Percentiles rank a stretch among this genome's conserved stretches.
These are phyloP conservation scores for Mortierella polycephala DNA, from an alignment of 371 early-diverging fungal species.

Conservation along the genomic window DNA sequence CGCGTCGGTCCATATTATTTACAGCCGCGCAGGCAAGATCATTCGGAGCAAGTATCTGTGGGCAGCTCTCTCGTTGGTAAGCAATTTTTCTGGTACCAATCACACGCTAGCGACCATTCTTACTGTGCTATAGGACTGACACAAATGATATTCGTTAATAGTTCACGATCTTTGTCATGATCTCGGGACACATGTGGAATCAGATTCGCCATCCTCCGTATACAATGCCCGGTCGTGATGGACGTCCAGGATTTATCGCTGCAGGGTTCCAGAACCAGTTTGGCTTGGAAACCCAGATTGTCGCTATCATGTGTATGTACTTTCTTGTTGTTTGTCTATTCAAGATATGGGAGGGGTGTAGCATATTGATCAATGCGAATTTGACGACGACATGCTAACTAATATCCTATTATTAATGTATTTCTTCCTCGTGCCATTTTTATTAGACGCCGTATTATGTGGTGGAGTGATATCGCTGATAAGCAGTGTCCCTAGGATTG, in stretches of 20 bases:
- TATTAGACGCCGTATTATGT: slow-evolving; percentile 30
- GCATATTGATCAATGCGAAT: no score
- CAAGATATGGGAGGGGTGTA: not conserved
- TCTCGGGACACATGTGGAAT: slow-evolving; percentile 91
- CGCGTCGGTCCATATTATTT: slow-evolving; percentile 57
- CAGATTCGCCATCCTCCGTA: slow-evolving; percentile 84
- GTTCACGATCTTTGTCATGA: slow-evolving; percentile 75
- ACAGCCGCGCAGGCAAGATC: slow-evolving; percentile 60
- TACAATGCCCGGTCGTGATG: slow-evolving; percentile 64
- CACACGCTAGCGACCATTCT: no score
- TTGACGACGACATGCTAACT: not conserved
- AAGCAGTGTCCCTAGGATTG: slow-evolving; percentile 55
- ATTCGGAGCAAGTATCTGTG: slow-evolving; percentile 69
- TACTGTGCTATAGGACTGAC: no score
- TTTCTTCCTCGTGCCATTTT: not conserved
- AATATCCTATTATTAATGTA: not conserved
- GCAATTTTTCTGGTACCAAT: not conserved
- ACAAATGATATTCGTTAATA: slow-evolving; percentile 14
- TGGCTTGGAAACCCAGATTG: slow-evolving; percentile 81
- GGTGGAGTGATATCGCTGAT: slow-evolving; percentile 26
- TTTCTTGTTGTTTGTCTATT: not conserved
- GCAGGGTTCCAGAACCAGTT: slow-evolving; percentile 78
- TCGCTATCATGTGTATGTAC: slow-evolving; percentile 77
- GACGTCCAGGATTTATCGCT: slow-evolving; percentile 72
- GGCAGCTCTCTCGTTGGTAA: slow-evolving; percentile 63